Evolutionary conservation across 345 rosid genomes (phyloP).

Genomic region (Rhodamnia rubescens): DNA sequence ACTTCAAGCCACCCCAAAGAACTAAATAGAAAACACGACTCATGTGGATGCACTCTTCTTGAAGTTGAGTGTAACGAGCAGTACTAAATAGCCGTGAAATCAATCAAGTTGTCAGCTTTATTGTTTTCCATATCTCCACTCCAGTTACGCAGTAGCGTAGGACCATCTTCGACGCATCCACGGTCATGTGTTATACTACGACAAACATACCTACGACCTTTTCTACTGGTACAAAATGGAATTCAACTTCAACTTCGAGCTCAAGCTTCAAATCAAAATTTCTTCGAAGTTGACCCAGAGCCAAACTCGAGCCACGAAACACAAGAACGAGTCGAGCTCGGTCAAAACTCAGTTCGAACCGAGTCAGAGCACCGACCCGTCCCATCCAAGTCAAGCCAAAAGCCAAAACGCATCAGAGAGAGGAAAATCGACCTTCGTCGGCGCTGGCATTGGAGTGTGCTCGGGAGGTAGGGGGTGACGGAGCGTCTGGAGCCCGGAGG

Average conservation of each 20-base stretch:
- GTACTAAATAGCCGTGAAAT: background rate
- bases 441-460: constrained; percentile 23
- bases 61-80: background rate
- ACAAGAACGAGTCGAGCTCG: background rate
- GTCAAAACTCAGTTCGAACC: background rate
- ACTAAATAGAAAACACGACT: background rate
- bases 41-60: background rate
- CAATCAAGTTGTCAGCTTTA: background rate
- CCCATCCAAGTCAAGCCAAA: background rate
- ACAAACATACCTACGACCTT: background rate
- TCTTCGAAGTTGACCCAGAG: background rate
- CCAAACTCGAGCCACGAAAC: background rate
- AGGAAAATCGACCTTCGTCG: constrained; percentile 36
- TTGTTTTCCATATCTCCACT: background rate
- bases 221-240: background rate
- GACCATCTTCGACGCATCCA: background rate
- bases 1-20: background rate
- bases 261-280: background rate
- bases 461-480: constrained; percentile 53
- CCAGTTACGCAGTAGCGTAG: background rate
- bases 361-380: background rate
- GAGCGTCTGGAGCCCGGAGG: constrained; percentile 45
- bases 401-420: background rate
- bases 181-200: background rate
- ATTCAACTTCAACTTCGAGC: background rate